A percentile compares a stretch with the other conserved stretches of the same genome.
phyloP scores from a whole-genome alignment of 108 stramenopile genomes.

The Licmophora abbreviata region DNA sequence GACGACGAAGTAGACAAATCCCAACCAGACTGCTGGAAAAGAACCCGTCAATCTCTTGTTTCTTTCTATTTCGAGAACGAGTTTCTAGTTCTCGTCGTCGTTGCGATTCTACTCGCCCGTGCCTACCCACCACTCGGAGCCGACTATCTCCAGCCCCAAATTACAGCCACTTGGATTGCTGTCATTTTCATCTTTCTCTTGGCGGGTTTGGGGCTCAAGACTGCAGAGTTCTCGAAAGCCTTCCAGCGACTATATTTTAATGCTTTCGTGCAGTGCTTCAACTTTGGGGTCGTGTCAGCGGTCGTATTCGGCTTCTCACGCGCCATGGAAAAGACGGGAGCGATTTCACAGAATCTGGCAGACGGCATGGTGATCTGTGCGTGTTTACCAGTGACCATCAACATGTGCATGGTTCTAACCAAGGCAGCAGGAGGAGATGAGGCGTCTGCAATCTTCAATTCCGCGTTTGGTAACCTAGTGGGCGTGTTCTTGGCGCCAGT shows the following conservation, averaged over 20 bases:
- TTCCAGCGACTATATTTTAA: conserved; percentile 42
- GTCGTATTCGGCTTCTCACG: conserved; percentile 37
- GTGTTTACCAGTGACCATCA: conserved; percentile 59
- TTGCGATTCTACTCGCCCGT: conserved; percentile 40
- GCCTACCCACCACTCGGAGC: conserved; percentile 65
- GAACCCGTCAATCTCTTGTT: background rate
- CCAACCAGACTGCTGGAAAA: conserved; percentile 1
- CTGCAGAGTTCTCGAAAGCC: conserved; percentile 49
- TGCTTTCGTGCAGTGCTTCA: conserved; percentile 46
- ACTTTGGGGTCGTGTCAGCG: conserved; percentile 42
- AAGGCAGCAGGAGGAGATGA: conserved; percentile 55
- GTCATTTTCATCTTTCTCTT: conserved; percentile 54
- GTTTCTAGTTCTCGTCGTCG: conserved; percentile 40
- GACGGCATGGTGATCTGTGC: conserved; percentile 47
- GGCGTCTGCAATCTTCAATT: conserved; percentile 49
- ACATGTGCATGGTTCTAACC: conserved; percentile 58
- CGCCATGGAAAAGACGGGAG: conserved; percentile 15
- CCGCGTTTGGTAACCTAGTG: conserved; percentile 49
- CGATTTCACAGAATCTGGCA: conserved; percentile 1
- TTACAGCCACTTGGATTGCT: conserved; percentile 61
- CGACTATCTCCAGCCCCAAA: conserved; percentile 42
- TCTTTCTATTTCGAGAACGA: conserved; percentile 8
- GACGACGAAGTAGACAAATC: background rate
- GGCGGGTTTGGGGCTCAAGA: conserved; percentile 44
- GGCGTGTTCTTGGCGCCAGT: conserved; percentile 60